Evolutionary conservation across 306 rosid species (phyloP).

Genomic region (Glycyrrhiza uralensis): DNA sequence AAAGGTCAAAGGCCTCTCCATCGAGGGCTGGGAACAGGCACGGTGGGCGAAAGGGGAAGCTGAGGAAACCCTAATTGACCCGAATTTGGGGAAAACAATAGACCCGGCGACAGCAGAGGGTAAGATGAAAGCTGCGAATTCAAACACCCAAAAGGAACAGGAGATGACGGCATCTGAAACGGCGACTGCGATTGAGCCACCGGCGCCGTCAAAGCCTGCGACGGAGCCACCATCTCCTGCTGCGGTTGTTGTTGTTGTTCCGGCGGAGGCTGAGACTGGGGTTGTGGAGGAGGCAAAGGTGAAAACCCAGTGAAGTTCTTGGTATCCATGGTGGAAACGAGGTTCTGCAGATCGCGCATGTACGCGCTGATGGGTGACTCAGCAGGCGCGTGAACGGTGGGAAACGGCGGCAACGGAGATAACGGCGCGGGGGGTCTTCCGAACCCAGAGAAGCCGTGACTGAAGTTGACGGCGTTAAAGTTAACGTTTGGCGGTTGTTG

Average conservation of each 20-base stretch:
- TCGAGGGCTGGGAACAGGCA: constrained; percentile 78
- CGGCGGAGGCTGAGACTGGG: neutral
- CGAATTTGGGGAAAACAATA: constrained; percentile 66
- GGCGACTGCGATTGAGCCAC: constrained; percentile 27
- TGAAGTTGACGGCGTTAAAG: constrained; percentile 6
- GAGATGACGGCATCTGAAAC: constrained; percentile 57
- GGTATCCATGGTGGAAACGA: constrained; percentile 40
- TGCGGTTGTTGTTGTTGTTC: constrained; percentile 19
- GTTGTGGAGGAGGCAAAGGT: constrained; percentile 43
- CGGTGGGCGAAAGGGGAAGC: constrained; percentile 86
- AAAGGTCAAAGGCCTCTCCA: constrained; percentile 65
- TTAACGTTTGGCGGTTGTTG: constrained; percentile 15
- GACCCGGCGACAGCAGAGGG: constrained; percentile 64
- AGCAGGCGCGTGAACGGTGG: constrained; percentile 80
- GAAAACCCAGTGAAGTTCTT: constrained; percentile 75
- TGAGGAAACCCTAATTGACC: constrained; percentile 78
- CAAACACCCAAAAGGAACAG: constrained; percentile 81
- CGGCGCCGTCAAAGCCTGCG: neutral
- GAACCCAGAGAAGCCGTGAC: constrained; percentile 34
- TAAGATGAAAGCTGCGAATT: constrained; percentile 73
- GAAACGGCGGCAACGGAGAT: constrained; percentile 90
- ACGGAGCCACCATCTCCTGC: constrained; percentile 18
- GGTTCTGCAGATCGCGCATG: constrained; percentile 68
- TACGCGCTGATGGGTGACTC: constrained; percentile 93
- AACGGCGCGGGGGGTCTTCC: constrained; percentile 62